Base-by-base conservation (phyloP, 306 rosid genomes). In the Luffa aegyptiaca region DNA sequence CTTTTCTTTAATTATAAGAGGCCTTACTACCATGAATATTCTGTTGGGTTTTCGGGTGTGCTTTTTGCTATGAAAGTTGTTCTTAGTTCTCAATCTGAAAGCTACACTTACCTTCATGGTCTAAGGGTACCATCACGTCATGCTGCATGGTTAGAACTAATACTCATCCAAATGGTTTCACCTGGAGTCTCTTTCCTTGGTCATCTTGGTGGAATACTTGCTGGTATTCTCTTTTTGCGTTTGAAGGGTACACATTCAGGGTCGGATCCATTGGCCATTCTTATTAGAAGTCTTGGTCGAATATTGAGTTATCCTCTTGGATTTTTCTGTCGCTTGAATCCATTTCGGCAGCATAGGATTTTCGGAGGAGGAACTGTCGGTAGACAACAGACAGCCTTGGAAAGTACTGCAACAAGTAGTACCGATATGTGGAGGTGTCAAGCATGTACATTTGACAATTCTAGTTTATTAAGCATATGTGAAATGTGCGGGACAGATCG, bases 41-140 rank as follows among this genome's bases (percentile, higher is more conserved):
- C 97, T 3, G 97, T 87, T 3, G 98, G 98, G 8, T 95, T 92
- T 84, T 95, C 97, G 35, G 97, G 98, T 8, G 95, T 95, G 21
- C 89, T 95, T 26, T 95, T 95, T 65, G 98, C 97, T 36, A 82
- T 95, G 98, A 95, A 92, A 80, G 97, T 95, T 14, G 92, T 95
- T 55, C 97, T 95, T 6, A 88, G 89, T 61, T 86, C 92, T 3
- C 90, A 68, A 57, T 58, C 89, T 0, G 86, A 82, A 12, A 51
- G 84, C 73, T 88, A 86, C 74, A 84, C 80, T 33, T 66, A 46
- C 26, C 88, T 95, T 5, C 82, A 91, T 44, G 98, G 97, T 36
- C 64, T 95, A 4, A 6, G 85, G 0, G 83, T 95, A 6, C 98
- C 98, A 0, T 21, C 95, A 0, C 88, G 89, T n/a, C 88, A 90